Base-by-base conservation (phyloP, 192 early-diverging fungal genomes). In the Hyaloraphidium curvatum region DNA sequence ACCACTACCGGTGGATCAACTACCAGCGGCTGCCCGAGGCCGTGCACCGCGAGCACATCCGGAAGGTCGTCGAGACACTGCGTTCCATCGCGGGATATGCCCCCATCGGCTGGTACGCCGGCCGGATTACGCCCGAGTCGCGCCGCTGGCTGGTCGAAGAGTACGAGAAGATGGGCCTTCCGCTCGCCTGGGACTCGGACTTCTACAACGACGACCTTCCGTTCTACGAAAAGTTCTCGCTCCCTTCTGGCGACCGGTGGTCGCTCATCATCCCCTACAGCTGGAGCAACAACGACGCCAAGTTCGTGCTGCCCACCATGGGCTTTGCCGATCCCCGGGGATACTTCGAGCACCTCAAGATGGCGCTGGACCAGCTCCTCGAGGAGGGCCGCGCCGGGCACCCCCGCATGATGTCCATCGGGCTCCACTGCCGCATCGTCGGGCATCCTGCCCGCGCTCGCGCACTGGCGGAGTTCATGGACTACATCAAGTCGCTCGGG, bases 21-120 rank as follows among this genome's bases (percentile, higher is more conserved):
- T 62, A 66, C 56, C 11, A 31, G 2, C 30, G 40, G 2, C 25
- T 70, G 3, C 30, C 30, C 2, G 59, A 64, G 28, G 41, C n/a
- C 16, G 28, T 43, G 21, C 60, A 72, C 48, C 30, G 61, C 11
- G 40, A 67, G 35, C 64, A 75, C 39, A 55, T 71, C 29, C 52
- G 43, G 0, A 48, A 51, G 40, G 21, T 43, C 13, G 54, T 75
- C 17, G 50, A 54, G 13, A 69, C 65, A 1, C 69, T 75, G 50
- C 21, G 39, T 50, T 5, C 2, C 13, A 65, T 67, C 17, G 58
- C 55, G 4, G 73, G 73, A 2, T 41, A 59, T 27, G 31, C 65
- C 14, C 73, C 73, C 9, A 35, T 41, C 2, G 73, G 73, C 14
- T 75, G 73, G 73, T 75, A 75, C 51, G 69, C 67, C 22, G 73